A percentile compares a stretch with the other conserved stretches of the same genome.
Conservation (phyloP, 257 asterid genomes). For the Lycium barbarum region DNA sequence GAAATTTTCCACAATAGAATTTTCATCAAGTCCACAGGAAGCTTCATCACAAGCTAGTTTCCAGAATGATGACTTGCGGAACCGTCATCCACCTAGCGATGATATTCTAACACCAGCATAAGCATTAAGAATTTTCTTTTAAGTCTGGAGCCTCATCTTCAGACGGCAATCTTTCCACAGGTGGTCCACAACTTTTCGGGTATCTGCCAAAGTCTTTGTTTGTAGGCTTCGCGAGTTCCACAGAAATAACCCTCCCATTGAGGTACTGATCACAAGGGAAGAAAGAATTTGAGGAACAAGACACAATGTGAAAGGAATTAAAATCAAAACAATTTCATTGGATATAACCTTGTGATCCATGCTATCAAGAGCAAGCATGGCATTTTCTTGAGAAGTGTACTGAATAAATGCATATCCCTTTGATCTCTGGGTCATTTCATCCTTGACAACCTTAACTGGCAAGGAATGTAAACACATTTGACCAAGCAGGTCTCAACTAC, state of each 20-base stretch:
- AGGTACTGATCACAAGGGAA: slow-evolving; percentile 43
- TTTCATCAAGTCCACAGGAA: not conserved
- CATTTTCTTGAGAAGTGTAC: slow-evolving; percentile 64
- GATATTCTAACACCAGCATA: not conserved
- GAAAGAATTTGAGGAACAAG: not conserved
- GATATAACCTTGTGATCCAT: slow-evolving; percentile 66
- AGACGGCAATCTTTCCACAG: slow-evolving; percentile 38
- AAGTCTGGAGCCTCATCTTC: slow-evolving; percentile 34
- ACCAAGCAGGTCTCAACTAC: not conserved
- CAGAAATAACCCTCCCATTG: slow-evolving; percentile 52
- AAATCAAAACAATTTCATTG: not conserved
- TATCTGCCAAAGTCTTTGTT: slow-evolving; percentile 47
- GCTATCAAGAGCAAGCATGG: slow-evolving; percentile 64
- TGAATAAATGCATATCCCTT: slow-evolving; percentile 72
- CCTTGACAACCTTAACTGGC: slow-evolving; percentile 58
- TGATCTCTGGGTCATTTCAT: slow-evolving; percentile 51
- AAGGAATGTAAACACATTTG: not conserved
- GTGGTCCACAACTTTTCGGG: slow-evolving; percentile 61
- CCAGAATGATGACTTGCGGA: not conserved
- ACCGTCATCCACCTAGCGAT: not conserved
- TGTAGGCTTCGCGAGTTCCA: slow-evolving; percentile 64
- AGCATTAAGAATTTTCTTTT: slow-evolving; percentile 9
- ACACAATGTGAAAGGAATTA: not conserved
- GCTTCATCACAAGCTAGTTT: not conserved
- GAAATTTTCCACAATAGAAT: not conserved